Percentiles rank a stretch among this genome's conserved stretches.
These are phyloP conservation scores for Yamadazyma triangularis DNA, from an alignment of 1,139 yeast genomes.

Conservation along the genomic window DNA sequence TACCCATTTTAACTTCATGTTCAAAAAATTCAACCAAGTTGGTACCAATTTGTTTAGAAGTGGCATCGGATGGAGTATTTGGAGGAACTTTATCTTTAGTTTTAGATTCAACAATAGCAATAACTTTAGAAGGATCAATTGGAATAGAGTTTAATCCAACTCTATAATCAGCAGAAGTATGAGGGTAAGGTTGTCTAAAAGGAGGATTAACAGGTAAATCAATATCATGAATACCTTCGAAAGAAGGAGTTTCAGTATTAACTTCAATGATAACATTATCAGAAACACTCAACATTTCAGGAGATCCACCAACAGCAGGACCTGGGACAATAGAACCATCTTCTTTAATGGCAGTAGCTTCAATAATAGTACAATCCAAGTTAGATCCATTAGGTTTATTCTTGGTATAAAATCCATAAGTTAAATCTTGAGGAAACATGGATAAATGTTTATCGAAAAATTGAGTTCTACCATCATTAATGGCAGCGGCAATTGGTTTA, in stretches of 20 bases:
- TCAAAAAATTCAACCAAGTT: slow-evolving; percentile 87
- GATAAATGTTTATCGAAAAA: slow-evolving; percentile 96
- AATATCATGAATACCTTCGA: slow-evolving; percentile 95
- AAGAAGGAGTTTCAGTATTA: slow-evolving; percentile 88
- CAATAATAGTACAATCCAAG: slow-evolving; percentile 84
- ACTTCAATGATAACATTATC: slow-evolving; percentile 90
- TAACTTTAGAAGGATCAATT: slow-evolving; percentile 81
- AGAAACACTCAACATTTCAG: slow-evolving; percentile 80
- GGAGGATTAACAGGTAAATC: slow-evolving; percentile 92
- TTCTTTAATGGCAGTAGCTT: slow-evolving; percentile 95
- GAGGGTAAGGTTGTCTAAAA: slow-evolving; percentile 81
- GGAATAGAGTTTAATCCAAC: slow-evolving; percentile 74
- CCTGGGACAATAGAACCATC: slow-evolving; percentile 93
- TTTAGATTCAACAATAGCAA: slow-evolving; percentile 86
- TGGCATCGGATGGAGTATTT: slow-evolving; percentile 82
- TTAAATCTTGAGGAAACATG: slow-evolving; percentile 96
- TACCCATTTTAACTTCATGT: slow-evolving; percentile 82
- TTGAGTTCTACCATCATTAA: slow-evolving; percentile 79
- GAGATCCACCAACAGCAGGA: slow-evolving; percentile 97
- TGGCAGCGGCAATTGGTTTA: slow-evolving; percentile 85
- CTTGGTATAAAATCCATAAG: slow-evolving; percentile 87
- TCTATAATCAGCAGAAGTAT: slow-evolving; percentile 67
- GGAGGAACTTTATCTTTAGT: slow-evolving; percentile 76
- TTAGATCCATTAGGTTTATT: slow-evolving; percentile 54
- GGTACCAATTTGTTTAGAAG: slow-evolving; percentile 73